Evolutionary conservation across 2,329 filamentous ascomycete genomes (phyloP).

Genomic region (Fusarium burgessii): DNA sequence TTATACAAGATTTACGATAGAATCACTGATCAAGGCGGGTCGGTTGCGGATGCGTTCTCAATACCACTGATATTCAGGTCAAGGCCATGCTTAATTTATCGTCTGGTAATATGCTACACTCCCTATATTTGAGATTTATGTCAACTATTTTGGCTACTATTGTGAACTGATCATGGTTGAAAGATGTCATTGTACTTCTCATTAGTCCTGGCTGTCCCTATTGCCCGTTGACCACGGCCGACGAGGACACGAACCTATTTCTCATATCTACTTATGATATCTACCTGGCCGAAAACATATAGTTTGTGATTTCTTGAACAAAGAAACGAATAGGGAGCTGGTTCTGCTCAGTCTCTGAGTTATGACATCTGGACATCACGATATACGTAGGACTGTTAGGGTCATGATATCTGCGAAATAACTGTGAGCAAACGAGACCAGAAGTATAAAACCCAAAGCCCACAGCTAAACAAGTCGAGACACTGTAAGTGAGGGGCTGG

Average conservation of each 20-base stretch:
- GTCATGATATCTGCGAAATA: neutral
- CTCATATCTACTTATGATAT: neutral
- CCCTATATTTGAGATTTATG: neutral
- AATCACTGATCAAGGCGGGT: too few species aligned
- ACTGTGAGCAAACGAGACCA: neutral
- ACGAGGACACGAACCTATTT: neutral
- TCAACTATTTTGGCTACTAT: too few species aligned
- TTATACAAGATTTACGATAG: neutral
- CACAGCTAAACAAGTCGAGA: neutral
- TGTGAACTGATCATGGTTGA: neutral
- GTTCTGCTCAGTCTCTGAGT: too few species aligned
- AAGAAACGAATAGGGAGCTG: too few species aligned
- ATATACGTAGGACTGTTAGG: neutral
- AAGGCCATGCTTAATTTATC: neutral
- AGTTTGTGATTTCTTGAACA: too few species aligned
- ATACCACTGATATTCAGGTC: neutral
- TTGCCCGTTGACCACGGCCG: neutral
- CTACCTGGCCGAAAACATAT: too few species aligned
- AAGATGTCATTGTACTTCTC: neutral
- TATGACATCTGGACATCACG: too few species aligned
- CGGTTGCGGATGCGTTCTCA: neutral
- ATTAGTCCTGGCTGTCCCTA: neutral
- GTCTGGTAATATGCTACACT: neutral
- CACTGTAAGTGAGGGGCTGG: neutral
- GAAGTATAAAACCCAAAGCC: neutral